These are phyloP conservation scores for Microbotryum saponariae DNA, from an alignment of 1,284 basidiomycete genomes.

Conservation along the genomic window DNA sequence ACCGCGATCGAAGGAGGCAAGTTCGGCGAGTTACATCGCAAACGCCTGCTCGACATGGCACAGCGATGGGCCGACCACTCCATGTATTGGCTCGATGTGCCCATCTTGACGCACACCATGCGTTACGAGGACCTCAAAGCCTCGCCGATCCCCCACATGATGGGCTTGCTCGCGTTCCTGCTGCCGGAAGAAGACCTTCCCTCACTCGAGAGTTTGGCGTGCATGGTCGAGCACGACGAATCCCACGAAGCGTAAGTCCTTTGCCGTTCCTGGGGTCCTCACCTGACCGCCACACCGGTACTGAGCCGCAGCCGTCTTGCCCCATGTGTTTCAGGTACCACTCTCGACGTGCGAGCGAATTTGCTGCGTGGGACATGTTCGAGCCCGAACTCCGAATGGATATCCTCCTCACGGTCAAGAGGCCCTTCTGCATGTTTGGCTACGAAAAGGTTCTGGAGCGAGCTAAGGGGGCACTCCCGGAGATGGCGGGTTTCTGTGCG, in stretches of 20 bases:
- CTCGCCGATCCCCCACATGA: slow-evolving; percentile 27
- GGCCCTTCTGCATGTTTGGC: slow-evolving; percentile 24
- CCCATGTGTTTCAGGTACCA: slow-evolving; percentile 14
- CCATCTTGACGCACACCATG: slow-evolving; percentile 12
- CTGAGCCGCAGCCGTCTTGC: neutral
- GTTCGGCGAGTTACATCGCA: slow-evolving; percentile 17
- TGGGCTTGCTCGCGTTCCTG: slow-evolving; percentile 29
- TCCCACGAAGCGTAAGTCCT: slow-evolving; percentile 4
- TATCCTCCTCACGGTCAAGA: slow-evolving; percentile 12
- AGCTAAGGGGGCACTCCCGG: slow-evolving; percentile 2
- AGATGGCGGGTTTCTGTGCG: slow-evolving; percentile 16
- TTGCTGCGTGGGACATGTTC: slow-evolving; percentile 19
- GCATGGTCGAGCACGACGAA: slow-evolving; percentile 16
- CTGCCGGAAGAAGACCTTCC: slow-evolving; percentile 27
- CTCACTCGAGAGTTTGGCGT: slow-evolving; percentile 17
- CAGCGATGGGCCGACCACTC: slow-evolving; percentile 23
- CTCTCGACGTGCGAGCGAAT: slow-evolving; percentile 15
- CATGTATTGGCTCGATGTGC: slow-evolving; percentile 27
- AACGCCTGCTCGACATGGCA: slow-evolving; percentile 15
- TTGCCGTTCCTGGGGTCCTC: too few relatives aligned
- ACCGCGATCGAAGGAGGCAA: slow-evolving; percentile 7
- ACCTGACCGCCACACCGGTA: neutral
- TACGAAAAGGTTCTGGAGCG: slow-evolving; percentile 15
- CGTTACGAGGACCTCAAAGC: slow-evolving; percentile 26
- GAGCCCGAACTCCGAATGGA: slow-evolving; percentile 9